A percentile compares a stretch with the other conserved stretches of the same genome.
These are phyloP conservation scores for Suaeda aralocaspica DNA, from an alignment of 148 eudicot species.

Conservation along the genomic window DNA sequence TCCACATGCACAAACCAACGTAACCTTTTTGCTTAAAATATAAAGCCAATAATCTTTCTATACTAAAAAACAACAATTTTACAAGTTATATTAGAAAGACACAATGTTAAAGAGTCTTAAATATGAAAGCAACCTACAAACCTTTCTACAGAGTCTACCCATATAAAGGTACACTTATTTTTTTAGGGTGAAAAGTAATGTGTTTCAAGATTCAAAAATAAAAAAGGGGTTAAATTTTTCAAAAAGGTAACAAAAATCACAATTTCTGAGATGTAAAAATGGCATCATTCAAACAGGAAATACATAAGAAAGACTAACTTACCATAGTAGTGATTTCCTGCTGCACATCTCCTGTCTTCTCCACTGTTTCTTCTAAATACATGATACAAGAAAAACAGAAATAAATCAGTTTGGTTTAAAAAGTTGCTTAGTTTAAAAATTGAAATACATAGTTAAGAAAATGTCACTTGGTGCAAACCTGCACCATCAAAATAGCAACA, in stretches of 20 bases:
- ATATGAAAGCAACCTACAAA: too few species aligned
- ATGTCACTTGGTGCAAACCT: not conserved
- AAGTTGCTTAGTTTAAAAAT: not conserved
- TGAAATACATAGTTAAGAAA: not conserved
- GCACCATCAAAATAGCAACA: not conserved
- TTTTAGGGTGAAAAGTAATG: not conserved
- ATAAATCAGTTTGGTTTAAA: not conserved
- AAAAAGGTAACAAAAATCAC: not conserved
- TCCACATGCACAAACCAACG: too few species aligned
- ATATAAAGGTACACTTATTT: not conserved
- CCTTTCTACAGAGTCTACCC: too few species aligned
- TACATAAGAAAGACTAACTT: conserved; percentile 24
- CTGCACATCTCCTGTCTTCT: conserved; percentile 28
- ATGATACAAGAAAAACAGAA: not conserved
- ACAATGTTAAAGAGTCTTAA: too few species aligned
- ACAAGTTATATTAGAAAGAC: too few species aligned
- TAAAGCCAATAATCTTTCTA: not conserved
- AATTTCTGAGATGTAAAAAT: not conserved
- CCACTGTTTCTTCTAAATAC: conserved; percentile 40
- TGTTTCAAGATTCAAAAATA: not conserved
- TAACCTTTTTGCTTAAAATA: not conserved
- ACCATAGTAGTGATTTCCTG: conserved; percentile 38
- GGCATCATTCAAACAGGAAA: not conserved
- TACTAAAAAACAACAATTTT: not conserved
- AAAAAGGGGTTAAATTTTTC: too few species aligned